Conservation (phyloP, 352 stramenopile species). For the Globisporangium takayamanum region DNA sequence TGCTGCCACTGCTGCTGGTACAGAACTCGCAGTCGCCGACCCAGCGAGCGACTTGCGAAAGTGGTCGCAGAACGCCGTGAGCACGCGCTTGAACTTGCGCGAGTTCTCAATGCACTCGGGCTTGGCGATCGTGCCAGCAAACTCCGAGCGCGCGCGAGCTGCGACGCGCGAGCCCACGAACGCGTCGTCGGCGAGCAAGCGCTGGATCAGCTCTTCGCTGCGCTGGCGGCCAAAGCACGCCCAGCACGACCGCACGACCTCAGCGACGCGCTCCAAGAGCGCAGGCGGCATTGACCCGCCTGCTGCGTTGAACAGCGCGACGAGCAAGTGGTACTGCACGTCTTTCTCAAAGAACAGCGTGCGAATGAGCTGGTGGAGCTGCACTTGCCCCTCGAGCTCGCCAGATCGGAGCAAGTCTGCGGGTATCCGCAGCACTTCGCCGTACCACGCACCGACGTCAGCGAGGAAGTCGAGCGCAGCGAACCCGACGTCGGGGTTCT, state of each 20-base stretch:
- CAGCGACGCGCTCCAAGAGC: slow-evolving; percentile 56
- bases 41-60: slow-evolving; percentile 47
- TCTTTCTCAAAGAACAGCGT: slow-evolving; percentile 78
- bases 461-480: slow-evolving; percentile 56
- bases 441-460: slow-evolving; percentile 64
- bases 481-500: slow-evolving; percentile 54
- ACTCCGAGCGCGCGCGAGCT: slow-evolving; percentile 42
- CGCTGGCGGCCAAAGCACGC: slow-evolving; percentile 53
- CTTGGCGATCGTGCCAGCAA: slow-evolving; percentile 50
- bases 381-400: slow-evolving; percentile 47
- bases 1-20: slow-evolving; percentile 1
- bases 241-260: slow-evolving; percentile 74
- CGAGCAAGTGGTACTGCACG: slow-evolving; percentile 61
- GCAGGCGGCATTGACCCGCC: slow-evolving; percentile 49
- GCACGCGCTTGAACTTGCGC: slow-evolving; percentile 73
- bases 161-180: slow-evolving; percentile 61
- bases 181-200: slow-evolving; percentile 49
- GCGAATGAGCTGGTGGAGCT: slow-evolving; percentile 56
- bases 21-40: too few relatives aligned
- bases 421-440: slow-evolving; percentile 61
- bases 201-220: slow-evolving; percentile 55
- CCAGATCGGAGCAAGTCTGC: slow-evolving; percentile 31
- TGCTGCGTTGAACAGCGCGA: slow-evolving; percentile 60
- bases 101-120: slow-evolving; percentile 63
- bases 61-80: slow-evolving; percentile 73